phyloP scores from a whole-genome alignment of 768 basidiomycete species.

The Amylocystis lapponica region DNA sequence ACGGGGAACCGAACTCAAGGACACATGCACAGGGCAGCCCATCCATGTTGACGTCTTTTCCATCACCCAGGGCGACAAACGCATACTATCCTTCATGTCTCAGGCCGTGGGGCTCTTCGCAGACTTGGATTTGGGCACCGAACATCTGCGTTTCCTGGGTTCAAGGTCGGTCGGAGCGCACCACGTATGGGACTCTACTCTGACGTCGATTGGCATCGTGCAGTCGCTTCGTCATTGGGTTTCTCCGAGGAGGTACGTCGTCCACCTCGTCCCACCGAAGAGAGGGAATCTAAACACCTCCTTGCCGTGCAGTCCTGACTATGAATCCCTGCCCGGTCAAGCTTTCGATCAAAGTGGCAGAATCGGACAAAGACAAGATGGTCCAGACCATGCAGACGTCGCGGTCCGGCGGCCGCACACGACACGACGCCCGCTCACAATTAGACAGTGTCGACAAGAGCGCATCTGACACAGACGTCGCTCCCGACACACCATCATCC shows the following conservation, averaged over 20 bases:
- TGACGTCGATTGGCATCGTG: constrained; percentile 17
- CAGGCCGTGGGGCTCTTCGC: constrained; percentile 83
- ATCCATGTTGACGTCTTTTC: constrained; percentile 79
- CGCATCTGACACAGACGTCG: neutral
- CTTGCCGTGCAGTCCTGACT: constrained; percentile 40
- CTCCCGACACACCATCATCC: neutral
- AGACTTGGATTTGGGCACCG: constrained; percentile 79
- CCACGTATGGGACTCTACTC: neutral
- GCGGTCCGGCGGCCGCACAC: constrained; percentile 1
- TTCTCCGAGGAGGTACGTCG: constrained; percentile 60
- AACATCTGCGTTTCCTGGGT: constrained; percentile 84
- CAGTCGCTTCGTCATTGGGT: constrained; percentile 68
- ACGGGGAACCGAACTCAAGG: neutral
- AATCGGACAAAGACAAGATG: constrained; percentile 71
- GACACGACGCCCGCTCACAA: too few species aligned
- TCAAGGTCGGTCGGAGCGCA: constrained; percentile 22
- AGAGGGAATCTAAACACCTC: neutral
- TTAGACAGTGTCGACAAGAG: too few species aligned
- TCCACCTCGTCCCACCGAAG: neutral
- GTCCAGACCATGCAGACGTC: constrained; percentile 25
- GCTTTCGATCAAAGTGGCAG: constrained; percentile 63
- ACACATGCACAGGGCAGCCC: constrained; percentile 44
- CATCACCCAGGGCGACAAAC: constrained; percentile 59
- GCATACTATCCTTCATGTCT: constrained; percentile 74
- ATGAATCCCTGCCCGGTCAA: constrained; percentile 64